Evolutionary conservation across 495 filamentous ascomycete genomes (phyloP).

Genomic region (Neurospora sp.): DNA sequence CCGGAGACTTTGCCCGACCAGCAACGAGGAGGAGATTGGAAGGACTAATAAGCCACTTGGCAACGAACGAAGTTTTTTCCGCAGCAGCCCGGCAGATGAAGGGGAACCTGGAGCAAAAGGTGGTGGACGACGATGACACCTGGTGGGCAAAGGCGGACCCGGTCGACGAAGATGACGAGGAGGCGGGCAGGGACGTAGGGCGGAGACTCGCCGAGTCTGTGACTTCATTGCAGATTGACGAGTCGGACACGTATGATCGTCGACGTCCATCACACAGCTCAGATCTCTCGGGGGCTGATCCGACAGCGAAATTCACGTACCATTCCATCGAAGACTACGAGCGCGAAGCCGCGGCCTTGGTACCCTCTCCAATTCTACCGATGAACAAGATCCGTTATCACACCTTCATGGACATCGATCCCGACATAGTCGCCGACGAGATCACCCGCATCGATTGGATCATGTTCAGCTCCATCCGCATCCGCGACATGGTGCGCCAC

Average conservation of each 20-base stretch:
- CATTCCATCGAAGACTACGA: constrained; percentile 63
- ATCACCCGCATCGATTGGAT: constrained; percentile 94
- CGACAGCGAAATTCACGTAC: constrained; percentile 37
- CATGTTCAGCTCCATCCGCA: constrained; percentile 93
- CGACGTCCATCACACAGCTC: constrained; percentile 39
- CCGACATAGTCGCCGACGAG: constrained; percentile 80
- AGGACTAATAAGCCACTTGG: constrained; percentile 59
- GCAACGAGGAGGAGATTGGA: constrained; percentile 58
- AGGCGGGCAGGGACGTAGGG: constrained; percentile 4
- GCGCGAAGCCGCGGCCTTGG: constrained; percentile 55
- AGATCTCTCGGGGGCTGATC: constrained; percentile 27
- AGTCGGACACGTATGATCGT: constrained; percentile 20
- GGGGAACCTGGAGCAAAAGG: constrained; percentile 49
- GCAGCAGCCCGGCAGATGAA: constrained; percentile 76
- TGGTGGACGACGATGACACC: constrained; percentile 70
- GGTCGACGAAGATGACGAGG: constrained; percentile 34
- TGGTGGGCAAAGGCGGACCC: constrained; percentile 65
- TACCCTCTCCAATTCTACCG: constrained; percentile 47
- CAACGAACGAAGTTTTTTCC: constrained; percentile 64
- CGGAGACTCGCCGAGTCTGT: constrained; percentile 29
- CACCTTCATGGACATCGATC: constrained; percentile 66
- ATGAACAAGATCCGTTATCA: constrained; percentile 76
- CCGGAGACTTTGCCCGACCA: constrained; percentile 84
- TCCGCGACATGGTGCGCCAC: constrained; percentile 85
- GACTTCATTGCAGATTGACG: constrained; percentile 35